Base-by-base conservation (phyloP, 2,329 filamentous ascomycete genomes). In the Sphaerostilbella broomeana region DNA sequence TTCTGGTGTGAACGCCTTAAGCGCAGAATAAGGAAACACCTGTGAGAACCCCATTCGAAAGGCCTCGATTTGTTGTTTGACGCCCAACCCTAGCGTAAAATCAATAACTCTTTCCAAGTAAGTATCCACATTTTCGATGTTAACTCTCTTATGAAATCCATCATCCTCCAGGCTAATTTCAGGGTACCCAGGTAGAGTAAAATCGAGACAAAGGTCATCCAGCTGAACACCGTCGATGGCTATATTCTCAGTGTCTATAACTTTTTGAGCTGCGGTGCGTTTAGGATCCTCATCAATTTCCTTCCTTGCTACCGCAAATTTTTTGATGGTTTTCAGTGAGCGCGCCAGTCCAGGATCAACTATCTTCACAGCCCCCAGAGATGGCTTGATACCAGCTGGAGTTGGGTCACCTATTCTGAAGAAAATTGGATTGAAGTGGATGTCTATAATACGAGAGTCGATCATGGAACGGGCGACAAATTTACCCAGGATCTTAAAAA, bases 381-480 rank as follows among this genome's bases (percentile, higher is more conserved):
- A 95, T 10, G 89, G 88, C 16, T 80, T 80, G 4, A 95, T 80
- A 0, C 70, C 70, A 4, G 65, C 62, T 2, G 77, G 65, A 1
- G 64, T 60, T 3, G 78, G 73, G 51, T 94, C 85, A 12, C 86
- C 86, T 48, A 95, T 85, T 42, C 90, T 86, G 79, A 98, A 98
- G 68, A 98, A 95, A 5, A 88, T 94, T 2, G 92, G 86, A 57
- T 95, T 98, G 65, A 98, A 92, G 40, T 90, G 92, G 49, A 98
- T 81, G 54, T 98, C 92, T 51, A 98, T 95, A 58, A 98, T 97
- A 38, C 92, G 79, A 1, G 90, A 95, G 59, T 98, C 92, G 38
- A 98, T 82, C 92, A 98, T 97, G 1, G 92, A 95, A 35, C 92
- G 81, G 20, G 94, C 92, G 33, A 97, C 89, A 59, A 98, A 98